Evolutionary conservation across 2,329 filamentous ascomycete species (phyloP).

Genomic region (Diaporthe sp.): DNA sequence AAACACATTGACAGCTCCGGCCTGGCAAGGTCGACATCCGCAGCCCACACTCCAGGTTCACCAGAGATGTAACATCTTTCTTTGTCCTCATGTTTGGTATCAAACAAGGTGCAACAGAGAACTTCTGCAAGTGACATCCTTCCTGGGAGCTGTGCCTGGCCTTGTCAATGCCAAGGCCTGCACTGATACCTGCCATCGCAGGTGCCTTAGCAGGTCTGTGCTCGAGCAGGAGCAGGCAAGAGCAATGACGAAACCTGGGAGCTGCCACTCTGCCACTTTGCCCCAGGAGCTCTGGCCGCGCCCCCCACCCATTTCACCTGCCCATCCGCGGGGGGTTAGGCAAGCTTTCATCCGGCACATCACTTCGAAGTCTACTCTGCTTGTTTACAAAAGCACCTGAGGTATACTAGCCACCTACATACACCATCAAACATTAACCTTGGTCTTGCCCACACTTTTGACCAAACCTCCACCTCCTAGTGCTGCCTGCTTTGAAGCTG

Average conservation of each 20-base stretch:
- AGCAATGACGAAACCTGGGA: conserved; percentile 31
- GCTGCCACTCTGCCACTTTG: conserved; percentile 12
- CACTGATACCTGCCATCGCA: not conserved
- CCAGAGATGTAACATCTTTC: not conserved
- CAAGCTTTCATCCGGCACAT: conserved; percentile 16
- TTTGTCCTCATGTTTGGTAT: not conserved
- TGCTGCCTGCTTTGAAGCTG: not conserved
- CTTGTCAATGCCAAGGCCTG: not conserved
- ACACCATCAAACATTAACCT: not conserved
- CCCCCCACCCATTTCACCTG: not conserved
- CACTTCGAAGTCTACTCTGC: not conserved
- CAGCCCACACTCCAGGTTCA: not conserved
- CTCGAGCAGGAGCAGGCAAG: conserved; percentile 33
- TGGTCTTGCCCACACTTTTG: not conserved
- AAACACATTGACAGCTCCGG: not conserved
- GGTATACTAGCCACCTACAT: not conserved
- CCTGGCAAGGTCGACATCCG: not conserved
- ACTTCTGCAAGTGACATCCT: not conserved
- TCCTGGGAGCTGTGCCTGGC: not conserved
- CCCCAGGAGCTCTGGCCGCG: conserved; percentile 1
- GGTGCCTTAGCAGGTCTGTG: conserved; percentile 21
- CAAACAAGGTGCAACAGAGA: not conserved
- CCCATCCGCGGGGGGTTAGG: not conserved
- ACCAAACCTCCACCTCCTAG: not conserved
- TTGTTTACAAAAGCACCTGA: conserved; percentile 8